Evolutionary conservation across 1,284 basidiomycete genomes (phyloP), one percentile per base, ranked within the genome.

Genomic region (Schizopora paradoxa): DNA sequence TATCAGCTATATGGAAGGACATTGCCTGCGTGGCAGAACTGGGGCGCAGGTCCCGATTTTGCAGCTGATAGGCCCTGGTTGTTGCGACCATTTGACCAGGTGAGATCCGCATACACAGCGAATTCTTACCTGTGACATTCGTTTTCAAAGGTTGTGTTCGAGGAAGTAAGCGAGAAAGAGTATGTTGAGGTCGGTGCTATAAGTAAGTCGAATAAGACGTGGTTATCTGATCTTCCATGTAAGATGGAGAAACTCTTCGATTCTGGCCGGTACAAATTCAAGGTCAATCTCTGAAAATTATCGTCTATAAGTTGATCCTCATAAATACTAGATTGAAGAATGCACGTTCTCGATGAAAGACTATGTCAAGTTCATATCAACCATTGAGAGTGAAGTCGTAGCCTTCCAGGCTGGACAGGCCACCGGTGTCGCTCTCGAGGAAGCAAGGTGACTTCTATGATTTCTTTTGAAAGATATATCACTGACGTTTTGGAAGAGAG

Each of bases 11-110:
- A 72, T 53, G 82, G 73, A 0, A 63, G 75, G 13, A 76, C 79
- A 2, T 58, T 82, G 1, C 74, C 81, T 2, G 65, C 72, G 0
- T 83, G 80, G 79, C 70, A 78, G 41, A 73, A 78, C 0, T 81
- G 77, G 77, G 76, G 78, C 0, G 73, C 66, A 34, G 78, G 76
- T 0, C 43, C 53, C 0, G 63, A 74, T 49, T 82, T 81, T 51
- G 48, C 51, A 7, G 52, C 65, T 1, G 67, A 71, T 1, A 64
- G 62, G 31, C 84, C 82, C 2, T 85, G 80, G 78, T 56, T 86
- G 2, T 62, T 86, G 10, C 60, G 69, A 13, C 72, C 77, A 2
- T 87, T 87, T 54, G 82, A 86, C 56, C 77, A 82, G 58, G 76
- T 81, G 33, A 37, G 57, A 39, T 29, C 28, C 26, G 32, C 2